Evolutionary conservation across 1,284 basidiomycete genomes (phyloP), one percentile per base, ranked within the genome.

Genomic region (Amylostereum areolatum): DNA sequence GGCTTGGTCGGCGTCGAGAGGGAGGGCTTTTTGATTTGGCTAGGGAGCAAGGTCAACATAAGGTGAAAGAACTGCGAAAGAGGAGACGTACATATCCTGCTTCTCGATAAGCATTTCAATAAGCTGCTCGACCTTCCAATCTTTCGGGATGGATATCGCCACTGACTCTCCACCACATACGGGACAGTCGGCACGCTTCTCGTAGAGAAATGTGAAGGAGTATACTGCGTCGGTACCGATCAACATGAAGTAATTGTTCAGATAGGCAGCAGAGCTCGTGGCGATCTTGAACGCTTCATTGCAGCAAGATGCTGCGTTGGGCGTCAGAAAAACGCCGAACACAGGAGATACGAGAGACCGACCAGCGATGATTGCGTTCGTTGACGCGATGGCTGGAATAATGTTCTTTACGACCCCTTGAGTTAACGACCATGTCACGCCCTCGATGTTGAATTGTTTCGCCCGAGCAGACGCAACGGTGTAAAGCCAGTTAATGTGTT

Each of bases 371-470:
- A 97, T 93, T 39, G 94, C 93, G 60, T 97, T 97, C 8, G 95
- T 97, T 2, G 91, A 94, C 1, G 94, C 94, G 56, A 98, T 97
- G 31, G 97, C 96, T 10, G 96, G 96, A 56, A 99, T 99, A 67
- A 99, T 98, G 65, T 98, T 97, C 77, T 99, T 99, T 46, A 99
- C 95, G 32, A 99, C 97, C 43, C 97, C 97, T 66, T 99, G 97
- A 0, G 97, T 99, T 40, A 97, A 73, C 4, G 89, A 87, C 92
- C 96, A 99, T 3, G 95, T 98, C 28, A 99, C 94, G 34, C 97
- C 97, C 61, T 95, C 90, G 51, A 99, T 99, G 53, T 92, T 92
- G 75, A 96, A 97, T 60, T 93, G 85, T 52, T 85, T 79, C 0
- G 97, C 97, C 43, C 97, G 85, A 28, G 76, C 74, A 27, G 79